Percentiles rank a stretch among this genome's conserved stretches.
phyloP scores from a whole-genome alignment of 805 yeast species.

The Saccharomycopsis oosterbeekiorum region DNA sequence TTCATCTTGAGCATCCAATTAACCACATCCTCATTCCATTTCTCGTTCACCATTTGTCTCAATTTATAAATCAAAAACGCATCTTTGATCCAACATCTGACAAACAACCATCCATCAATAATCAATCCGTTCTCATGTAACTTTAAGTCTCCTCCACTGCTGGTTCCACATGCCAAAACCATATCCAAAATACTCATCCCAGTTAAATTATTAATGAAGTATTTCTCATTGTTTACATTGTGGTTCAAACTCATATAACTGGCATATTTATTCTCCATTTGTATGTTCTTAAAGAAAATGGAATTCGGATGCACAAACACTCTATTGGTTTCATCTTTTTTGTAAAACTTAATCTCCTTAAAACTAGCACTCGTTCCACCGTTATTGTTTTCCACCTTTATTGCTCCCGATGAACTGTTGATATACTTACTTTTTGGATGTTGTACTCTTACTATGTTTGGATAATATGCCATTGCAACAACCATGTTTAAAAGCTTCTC shows the following conservation, averaged over 20 bases:
- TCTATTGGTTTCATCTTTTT: slow-evolving; percentile 45
- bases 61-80: slow-evolving; percentile 75
- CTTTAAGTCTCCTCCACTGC: slow-evolving; percentile 35
- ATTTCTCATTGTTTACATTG: slow-evolving; percentile 60
- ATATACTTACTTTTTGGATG: slow-evolving; percentile 72
- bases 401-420: slow-evolving; percentile 64
- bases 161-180: slow-evolving; percentile 36
- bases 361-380: background rate
- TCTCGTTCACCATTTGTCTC: slow-evolving; percentile 31
- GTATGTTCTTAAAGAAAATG: slow-evolving; percentile 44
- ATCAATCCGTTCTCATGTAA: slow-evolving; percentile 47
- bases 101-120: slow-evolving; percentile 81
- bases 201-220: slow-evolving; percentile 84
- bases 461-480: slow-evolving; percentile 73
- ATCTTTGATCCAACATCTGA: slow-evolving; percentile 88
- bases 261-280: slow-evolving; percentile 47
- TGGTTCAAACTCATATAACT: slow-evolving; percentile 50
- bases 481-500: slow-evolving; percentile 50
- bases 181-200: slow-evolving; percentile 29
- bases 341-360: background rate
- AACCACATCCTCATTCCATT: background rate
- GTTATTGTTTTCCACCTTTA: slow-evolving; percentile 37
- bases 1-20: background rate
- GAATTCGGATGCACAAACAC: slow-evolving; percentile 88
- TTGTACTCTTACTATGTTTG: slow-evolving; percentile 72